A percentile compares a stretch with the other conserved stretches of the same genome.
Conservation (phyloP, 2,329 filamentous ascomycete species). For the Massarina eburnea region DNA sequence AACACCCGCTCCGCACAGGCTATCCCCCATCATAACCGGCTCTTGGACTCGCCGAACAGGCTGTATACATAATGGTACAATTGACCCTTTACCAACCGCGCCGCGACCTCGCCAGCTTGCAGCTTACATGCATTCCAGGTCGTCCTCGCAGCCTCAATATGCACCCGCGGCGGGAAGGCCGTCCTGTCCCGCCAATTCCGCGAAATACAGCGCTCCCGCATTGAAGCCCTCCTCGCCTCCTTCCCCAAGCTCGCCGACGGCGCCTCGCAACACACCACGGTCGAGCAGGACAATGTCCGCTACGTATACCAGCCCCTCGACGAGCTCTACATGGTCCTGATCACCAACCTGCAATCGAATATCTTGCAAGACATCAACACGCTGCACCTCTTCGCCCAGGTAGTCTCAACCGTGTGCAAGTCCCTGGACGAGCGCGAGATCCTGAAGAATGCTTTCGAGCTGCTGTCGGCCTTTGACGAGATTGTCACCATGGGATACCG, state of each 20-base stretch:
- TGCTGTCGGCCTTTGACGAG: conserved; percentile 96
- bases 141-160: conserved; percentile 97
- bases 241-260: conserved; percentile 97
- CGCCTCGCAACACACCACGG: conserved; percentile 94
- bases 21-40: background rate
- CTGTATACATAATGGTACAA: conserved; percentile 9
- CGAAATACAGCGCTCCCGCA: conserved; percentile 94
- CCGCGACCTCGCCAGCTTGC: background rate
- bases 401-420: conserved; percentile 95
- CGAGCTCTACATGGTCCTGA: conserved; percentile 99
- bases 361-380: conserved; percentile 99
- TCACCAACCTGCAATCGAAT: conserved; percentile 99
- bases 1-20: background rate
- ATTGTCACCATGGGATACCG: conserved; percentile 93
- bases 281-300: conserved; percentile 98
- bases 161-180: conserved; percentile 96
- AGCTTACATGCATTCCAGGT: conserved; percentile 60
- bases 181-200: conserved; percentile 97
- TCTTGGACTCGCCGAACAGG: background rate
- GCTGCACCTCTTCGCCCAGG: conserved; percentile 94
- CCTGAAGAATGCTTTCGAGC: conserved; percentile 88
- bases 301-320: conserved; percentile 99
- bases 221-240: conserved; percentile 93
- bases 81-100: conserved; percentile 1
- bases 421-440: conserved; percentile 96